Evolutionary conservation across 257 asterid species (phyloP).

Genomic region (Eustoma russellianum): DNA sequence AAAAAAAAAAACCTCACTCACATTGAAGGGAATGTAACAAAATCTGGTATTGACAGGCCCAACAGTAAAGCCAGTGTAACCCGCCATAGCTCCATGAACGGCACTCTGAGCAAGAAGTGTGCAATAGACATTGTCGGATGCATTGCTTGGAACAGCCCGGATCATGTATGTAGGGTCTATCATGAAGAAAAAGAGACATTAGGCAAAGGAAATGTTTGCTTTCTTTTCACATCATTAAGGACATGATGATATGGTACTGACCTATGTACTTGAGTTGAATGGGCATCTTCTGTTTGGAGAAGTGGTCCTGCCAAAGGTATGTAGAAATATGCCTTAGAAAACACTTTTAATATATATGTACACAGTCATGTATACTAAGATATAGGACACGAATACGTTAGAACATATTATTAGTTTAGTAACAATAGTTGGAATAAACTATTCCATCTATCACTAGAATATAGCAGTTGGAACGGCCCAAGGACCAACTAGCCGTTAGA

Average conservation of each 20-base stretch:
- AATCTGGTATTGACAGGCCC: constrained; percentile 71
- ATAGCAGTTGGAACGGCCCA: too few relatives aligned
- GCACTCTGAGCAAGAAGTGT: constrained; percentile 94
- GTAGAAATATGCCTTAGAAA: too few relatives aligned
- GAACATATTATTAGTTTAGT: too few relatives aligned
- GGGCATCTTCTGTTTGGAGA: constrained; percentile 51
- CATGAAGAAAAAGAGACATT: neutral
- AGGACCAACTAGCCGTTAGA: too few relatives aligned
- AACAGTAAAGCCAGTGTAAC: constrained; percentile 72
- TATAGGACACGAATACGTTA: too few relatives aligned
- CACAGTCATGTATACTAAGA: too few relatives aligned
- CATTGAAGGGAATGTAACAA: constrained; percentile 76
- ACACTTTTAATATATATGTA: too few relatives aligned
- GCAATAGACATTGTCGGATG: constrained; percentile 84
- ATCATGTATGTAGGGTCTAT: constrained; percentile 94
- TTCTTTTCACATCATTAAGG: neutral
- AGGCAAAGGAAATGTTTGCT: constrained; percentile 1
- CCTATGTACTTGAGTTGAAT: constrained; percentile 83
- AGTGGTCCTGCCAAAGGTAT: constrained; percentile 46
- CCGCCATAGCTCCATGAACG: constrained; percentile 98
- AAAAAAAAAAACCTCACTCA: constrained; percentile 35
- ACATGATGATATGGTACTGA: constrained; percentile 17
- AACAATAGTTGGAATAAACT: too few relatives aligned
- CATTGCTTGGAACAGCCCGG: constrained; percentile 84
- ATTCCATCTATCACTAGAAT: too few relatives aligned